phyloP scores from a whole-genome alignment of 805 yeast genomes.

The Jamesozyma rosinii region DNA sequence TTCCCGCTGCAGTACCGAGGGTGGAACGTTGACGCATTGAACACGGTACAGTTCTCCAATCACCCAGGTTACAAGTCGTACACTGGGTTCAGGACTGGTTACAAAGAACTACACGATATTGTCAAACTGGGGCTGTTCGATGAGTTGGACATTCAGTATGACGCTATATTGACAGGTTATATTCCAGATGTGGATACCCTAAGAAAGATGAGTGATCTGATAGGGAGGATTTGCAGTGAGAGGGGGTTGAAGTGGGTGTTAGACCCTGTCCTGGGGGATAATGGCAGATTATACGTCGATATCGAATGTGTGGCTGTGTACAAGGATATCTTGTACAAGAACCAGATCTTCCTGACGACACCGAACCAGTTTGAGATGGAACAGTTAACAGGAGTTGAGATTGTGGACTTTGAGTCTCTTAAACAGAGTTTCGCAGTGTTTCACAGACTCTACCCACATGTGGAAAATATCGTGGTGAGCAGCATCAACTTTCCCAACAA shows the following conservation, averaged over 20 bases:
- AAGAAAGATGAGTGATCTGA: conserved; percentile 38
- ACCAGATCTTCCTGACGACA: conserved; percentile 43
- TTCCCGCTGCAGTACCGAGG: conserved; percentile 79
- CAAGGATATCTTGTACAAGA: conserved; percentile 36
- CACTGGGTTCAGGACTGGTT: conserved; percentile 45
- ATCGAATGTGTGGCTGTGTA: conserved; percentile 46
- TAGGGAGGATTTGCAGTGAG: conserved; percentile 25
- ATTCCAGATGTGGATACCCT: conserved; percentile 55
- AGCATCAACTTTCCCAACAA: conserved; percentile 34
- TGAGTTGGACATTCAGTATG: conserved; percentile 42
- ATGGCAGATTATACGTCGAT: conserved; percentile 71
- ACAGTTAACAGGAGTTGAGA: conserved; percentile 39
- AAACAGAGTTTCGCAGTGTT: conserved; percentile 35
- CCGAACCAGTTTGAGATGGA: conserved; percentile 77
- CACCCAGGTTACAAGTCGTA: conserved; percentile 81
- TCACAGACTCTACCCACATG: conserved; percentile 35
- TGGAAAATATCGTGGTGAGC: conserved; percentile 49
- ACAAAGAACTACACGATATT: conserved; percentile 40
- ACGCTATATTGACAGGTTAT: conserved; percentile 72
- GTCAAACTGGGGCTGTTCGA: conserved; percentile 44
- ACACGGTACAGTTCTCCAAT: conserved; percentile 81
- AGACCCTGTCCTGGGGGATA: conserved; percentile 91
- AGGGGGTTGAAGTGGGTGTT: conserved; percentile 45
- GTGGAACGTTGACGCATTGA: conserved; percentile 90
- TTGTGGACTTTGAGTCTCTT: conserved; percentile 33